A percentile compares a stretch with the other conserved stretches of the same genome.
Conservation (phyloP, 2,329 filamentous ascomycete species). For the Bipolaris sorokiniana region DNA sequence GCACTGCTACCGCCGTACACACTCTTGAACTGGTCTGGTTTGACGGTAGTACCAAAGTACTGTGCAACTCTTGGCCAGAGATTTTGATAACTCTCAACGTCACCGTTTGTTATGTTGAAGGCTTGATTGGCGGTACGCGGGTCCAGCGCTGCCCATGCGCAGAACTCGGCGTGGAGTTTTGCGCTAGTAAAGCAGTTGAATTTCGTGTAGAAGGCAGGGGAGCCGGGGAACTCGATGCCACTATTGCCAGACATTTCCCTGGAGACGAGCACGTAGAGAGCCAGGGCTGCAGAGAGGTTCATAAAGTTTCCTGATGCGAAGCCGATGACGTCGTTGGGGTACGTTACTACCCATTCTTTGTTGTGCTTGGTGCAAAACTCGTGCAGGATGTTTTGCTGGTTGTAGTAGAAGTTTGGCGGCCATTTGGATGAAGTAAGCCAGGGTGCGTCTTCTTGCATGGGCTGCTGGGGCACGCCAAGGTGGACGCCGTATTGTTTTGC, state of each 20-base stretch:
- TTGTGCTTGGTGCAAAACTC: conserved; percentile 36
- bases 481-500: conserved; percentile 63
- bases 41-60: conserved; percentile 47
- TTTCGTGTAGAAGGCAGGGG: conserved; percentile 35
- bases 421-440: conserved; percentile 48
- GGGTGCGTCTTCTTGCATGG: conserved; percentile 56
- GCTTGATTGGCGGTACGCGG: conserved; percentile 48
- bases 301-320: conserved; percentile 50
- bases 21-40: conserved; percentile 31
- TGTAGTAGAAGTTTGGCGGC: conserved; percentile 59
- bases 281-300: conserved; percentile 41
- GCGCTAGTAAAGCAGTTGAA: conserved; percentile 40
- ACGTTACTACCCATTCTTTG: conserved; percentile 54
- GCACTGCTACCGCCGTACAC: not conserved
- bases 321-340: conserved; percentile 56
- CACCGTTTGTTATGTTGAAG: conserved; percentile 54
- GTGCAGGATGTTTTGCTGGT: conserved; percentile 54
- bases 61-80: conserved; percentile 52
- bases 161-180: conserved; percentile 39
- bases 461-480: conserved; percentile 56
- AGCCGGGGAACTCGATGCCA: conserved; percentile 36
- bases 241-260: conserved; percentile 30
- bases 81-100: conserved; percentile 52
- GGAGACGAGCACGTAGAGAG: conserved; percentile 36
- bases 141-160: conserved; percentile 41